These are phyloP conservation scores for Xylariaceae sp. DNA, from an alignment of 2,329 filamentous ascomycete genomes.

Conservation along the genomic window DNA sequence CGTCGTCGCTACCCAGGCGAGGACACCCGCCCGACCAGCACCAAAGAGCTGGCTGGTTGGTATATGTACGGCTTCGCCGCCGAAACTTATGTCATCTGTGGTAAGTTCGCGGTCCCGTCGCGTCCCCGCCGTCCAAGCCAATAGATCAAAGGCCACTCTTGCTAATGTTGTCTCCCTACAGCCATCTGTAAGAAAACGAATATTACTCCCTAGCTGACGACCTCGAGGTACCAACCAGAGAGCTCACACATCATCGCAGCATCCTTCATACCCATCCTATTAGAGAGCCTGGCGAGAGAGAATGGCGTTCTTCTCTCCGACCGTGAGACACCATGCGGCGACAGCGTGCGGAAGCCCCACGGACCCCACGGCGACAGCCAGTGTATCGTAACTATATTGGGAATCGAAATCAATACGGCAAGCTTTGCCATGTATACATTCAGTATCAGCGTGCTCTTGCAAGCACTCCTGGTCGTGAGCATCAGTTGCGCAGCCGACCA, in stretches of 20 bases:
- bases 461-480: conserved; percentile 86
- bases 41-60: conserved; percentile 85
- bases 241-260: conserved; percentile 43
- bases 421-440: conserved; percentile 99
- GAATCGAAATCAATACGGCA: conserved; percentile 85
- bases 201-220: background rate
- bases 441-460: conserved; percentile 81
- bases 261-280: conserved; percentile 90
- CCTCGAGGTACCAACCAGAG: background rate
- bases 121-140: background rate
- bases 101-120: conserved; percentile 46
- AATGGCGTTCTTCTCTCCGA: conserved; percentile 83
- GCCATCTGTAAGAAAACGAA: conserved; percentile 26
- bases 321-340: conserved; percentile 66
- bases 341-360: conserved; percentile 47
- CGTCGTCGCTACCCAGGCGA: conserved; percentile 67
- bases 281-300: conserved; percentile 89
- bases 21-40: conserved; percentile 81
- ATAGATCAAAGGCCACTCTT: background rate
- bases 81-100: conserved; percentile 94
- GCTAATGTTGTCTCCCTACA: conserved; percentile 12
- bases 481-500: conserved; percentile 96
- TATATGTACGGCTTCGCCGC: conserved; percentile 95
- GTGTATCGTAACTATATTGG: conserved; percentile 78
- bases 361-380: conserved; percentile 50